Base-by-base conservation (phyloP, 2,329 filamentous ascomycete genomes). In the Botrytis fragariae region DNA sequence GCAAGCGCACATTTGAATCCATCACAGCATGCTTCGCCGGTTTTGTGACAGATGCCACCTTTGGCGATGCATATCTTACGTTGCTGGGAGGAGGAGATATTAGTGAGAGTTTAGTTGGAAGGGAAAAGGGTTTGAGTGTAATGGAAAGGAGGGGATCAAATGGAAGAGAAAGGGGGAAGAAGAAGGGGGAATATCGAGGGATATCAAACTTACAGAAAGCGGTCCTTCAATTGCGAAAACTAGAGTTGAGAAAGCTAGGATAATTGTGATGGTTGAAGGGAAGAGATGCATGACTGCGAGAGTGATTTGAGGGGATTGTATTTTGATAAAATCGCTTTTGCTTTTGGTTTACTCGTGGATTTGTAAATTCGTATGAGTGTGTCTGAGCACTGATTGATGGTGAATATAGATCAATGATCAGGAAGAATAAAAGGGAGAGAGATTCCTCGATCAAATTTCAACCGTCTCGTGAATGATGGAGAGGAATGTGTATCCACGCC, bases 1-100 rank as follows among this genome's bases (percentile, higher is more conserved):
- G 65, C 65, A 32, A 69, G 48, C 35, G 65, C 65, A 69, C 65
- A 69, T 20, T 69, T 69, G 16, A 57, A 44, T 5, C 51, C 51
- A 42, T 69, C 51, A 32, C 65, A 69, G 9, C 65, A 69, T 7
- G 48, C 0, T 1, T 16, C n/a, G 18, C 48, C 37, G 0, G n/a
- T 29, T 6, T 42, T 12, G 9, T 42, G 65, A 42, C 65, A 69
- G 12, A 69, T n/a, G 18, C 32, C 48, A 9, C n/a, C 48, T 44
- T 44, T 69, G 1, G 37, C 1, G 6, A 69, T 42, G 18, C 65
- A 69, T 2, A 69, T n/a, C 4, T 32, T 44, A 1, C 48, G n/a
- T 32, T 51, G 16, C 20, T 35, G n/a, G 9, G 4, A 6, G 6
- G 3, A 29, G n/a, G 5, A 18, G 1, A 3, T 12, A 3, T 45